Evolutionary conservation across 805 yeast genomes (phyloP), one percentile per base, ranked within the genome.

Genomic region (Candida ortonii): DNA sequence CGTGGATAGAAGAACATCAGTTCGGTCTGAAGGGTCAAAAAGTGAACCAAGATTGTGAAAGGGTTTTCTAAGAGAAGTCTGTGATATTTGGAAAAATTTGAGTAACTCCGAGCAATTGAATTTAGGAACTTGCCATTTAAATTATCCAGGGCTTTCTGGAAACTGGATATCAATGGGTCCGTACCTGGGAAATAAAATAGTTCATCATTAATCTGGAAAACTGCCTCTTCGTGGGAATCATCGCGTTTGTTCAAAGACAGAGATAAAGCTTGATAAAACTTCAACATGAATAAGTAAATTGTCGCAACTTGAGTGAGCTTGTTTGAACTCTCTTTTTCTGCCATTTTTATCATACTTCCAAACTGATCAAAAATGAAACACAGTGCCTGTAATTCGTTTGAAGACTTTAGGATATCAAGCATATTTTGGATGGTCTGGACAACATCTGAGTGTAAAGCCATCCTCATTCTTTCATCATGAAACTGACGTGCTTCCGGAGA

Each of bases 231-330:
- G 16, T 22, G 13, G 14, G 6, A 11, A 9, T 8, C 20, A 10
- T 25, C 16, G 17, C 28, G 12, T 5, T 12, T 12, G 11, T 16
- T 16, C 10, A 31, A 11, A 10, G 13, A 10, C n/a, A 24, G 15
- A 6, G 34, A 31, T n/a, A 31, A 6, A 13, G 34, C 22, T 17
- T 31, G 34, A 12, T 23, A 24, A 7, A 31, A 13, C 25, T 23
- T 31, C 28, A 31, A 18, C 14, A 31, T 6, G 24, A 18, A n/a
- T 15, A 20, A 8, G 19, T 31, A 31, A 10, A 17, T 3, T 12
- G 10, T 12, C 18, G 34, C 4, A 5, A 24, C 12, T 10, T 15
- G 6, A 10, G 18, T 19, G 16, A 31, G 29, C 16, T 8, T 31
- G 28, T 24, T 31, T 8, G 16, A 4, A n/a, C 11, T 11, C 14